Evolutionary conservation across 805 yeast species (phyloP).

Genomic region (Barnettozyma californica): DNA sequence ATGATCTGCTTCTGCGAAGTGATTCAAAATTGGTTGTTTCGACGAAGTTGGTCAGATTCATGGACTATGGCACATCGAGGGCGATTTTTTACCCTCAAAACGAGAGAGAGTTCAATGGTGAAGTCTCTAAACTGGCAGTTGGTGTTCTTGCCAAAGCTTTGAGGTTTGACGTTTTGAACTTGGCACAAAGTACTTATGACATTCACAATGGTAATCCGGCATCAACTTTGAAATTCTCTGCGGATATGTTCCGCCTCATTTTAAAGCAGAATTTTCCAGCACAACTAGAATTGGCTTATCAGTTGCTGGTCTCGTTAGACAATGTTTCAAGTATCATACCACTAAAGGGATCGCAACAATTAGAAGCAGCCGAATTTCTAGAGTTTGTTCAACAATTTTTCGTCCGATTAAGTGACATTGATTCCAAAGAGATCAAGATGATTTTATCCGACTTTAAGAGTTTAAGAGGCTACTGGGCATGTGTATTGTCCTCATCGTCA

Average conservation of each 20-base stretch:
- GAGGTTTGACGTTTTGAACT: constrained; percentile 40
- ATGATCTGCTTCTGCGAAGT: constrained; percentile 38
- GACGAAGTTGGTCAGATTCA: constrained; percentile 30
- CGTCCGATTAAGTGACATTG: constrained; percentile 36
- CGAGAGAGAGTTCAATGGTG: constrained; percentile 25
- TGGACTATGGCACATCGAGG: constrained; percentile 25
- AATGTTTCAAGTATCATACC: constrained; percentile 27
- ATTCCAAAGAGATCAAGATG: constrained; percentile 30
- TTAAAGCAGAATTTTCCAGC: constrained; percentile 22
- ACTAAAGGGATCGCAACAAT: constrained; percentile 22
- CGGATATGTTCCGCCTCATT: constrained; percentile 26
- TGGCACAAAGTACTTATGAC: constrained; percentile 36
- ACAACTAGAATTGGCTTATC: constrained; percentile 20
- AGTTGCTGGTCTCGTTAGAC: constrained; percentile 22
- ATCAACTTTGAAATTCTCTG: constrained; percentile 26
- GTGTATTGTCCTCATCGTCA: constrained; percentile 58
- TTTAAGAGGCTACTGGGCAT: constrained; percentile 66
- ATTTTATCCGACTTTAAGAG: constrained; percentile 39
- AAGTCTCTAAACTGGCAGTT: constrained; percentile 31
- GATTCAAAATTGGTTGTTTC: constrained; percentile 45
- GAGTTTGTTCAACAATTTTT: constrained; percentile 30
- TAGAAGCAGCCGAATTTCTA: constrained; percentile 25
- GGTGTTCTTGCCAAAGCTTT: constrained; percentile 37
- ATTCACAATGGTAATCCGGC: constrained; percentile 29
- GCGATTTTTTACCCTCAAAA: constrained; percentile 28